Evolutionary conservation across 1,284 basidiomycete genomes (phyloP).

Genomic region (Boletus calvinii): DNA sequence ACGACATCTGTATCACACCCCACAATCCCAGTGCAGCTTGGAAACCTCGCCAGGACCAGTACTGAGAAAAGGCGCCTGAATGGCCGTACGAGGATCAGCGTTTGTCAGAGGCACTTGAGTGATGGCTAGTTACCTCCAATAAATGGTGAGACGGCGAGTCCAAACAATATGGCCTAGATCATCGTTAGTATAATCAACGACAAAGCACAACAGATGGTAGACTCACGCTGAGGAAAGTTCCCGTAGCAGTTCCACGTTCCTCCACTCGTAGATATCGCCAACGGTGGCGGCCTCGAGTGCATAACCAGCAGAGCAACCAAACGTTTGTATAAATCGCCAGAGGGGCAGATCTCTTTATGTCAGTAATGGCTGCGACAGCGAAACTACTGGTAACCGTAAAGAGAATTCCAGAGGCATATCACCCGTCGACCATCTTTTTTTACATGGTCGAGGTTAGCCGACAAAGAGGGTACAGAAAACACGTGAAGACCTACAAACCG

Average conservation of each 20-base stretch:
- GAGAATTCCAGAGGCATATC: conserved; percentile 47
- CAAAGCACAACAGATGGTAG: too few species aligned
- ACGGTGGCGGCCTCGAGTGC: conserved; percentile 49
- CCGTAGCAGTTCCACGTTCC: conserved; percentile 49
- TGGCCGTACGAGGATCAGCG: not conserved
- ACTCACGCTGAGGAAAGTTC: conserved; percentile 43
- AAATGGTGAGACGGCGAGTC: conserved; percentile 45
- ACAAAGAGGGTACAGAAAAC: not conserved
- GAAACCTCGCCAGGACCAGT: conserved; percentile 65
- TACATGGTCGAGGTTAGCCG: not conserved
- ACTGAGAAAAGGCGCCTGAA: conserved; percentile 47
- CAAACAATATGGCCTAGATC: conserved; percentile 43
- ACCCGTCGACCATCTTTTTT: conserved; percentile 45
- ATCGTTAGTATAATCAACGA: not conserved
- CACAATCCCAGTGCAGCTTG: conserved; percentile 52
- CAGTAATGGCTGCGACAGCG: conserved; percentile 39
- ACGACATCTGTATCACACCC: conserved; percentile 44
- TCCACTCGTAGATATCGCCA: conserved; percentile 49
- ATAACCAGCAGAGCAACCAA: conserved; percentile 40
- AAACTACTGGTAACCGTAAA: conserved; percentile 44
- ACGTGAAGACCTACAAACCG: conserved; percentile 27
- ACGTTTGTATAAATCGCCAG: conserved; percentile 48
- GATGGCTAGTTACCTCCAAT: conserved; percentile 40
- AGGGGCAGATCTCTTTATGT: conserved; percentile 40
- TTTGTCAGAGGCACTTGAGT: not conserved